phyloP scores from a whole-genome alignment of 2,329 filamentous ascomycete genomes.

The Capronia coronata region DNA sequence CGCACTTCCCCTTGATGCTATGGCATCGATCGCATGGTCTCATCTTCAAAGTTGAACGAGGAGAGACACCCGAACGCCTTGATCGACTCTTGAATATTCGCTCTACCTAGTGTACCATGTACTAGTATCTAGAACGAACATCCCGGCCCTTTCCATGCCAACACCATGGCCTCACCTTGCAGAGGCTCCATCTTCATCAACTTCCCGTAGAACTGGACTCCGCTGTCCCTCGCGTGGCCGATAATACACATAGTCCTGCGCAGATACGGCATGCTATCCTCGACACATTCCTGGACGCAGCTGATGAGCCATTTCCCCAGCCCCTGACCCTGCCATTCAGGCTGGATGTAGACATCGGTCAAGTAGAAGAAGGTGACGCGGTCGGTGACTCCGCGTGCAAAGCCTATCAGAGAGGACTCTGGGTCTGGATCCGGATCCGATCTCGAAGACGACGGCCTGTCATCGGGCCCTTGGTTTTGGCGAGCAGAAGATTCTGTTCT shows the following conservation, averaged over 20 bases:
- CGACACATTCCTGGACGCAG: slow-evolving; percentile 52
- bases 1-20: slow-evolving; percentile 5
- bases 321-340: slow-evolving; percentile 54
- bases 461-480: not conserved
- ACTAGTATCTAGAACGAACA: not conserved
- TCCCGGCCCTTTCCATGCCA: slow-evolving; percentile 13
- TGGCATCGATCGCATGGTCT: slow-evolving; percentile 14
- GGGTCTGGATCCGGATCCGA: too few relatives aligned
- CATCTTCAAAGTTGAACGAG: too few relatives aligned
- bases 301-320: slow-evolving; percentile 60
- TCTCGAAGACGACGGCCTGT: too few relatives aligned
- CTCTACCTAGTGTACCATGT: too few relatives aligned
- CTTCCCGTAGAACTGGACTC: slow-evolving; percentile 27
- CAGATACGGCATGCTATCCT: slow-evolving; percentile 51
- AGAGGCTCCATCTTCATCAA: slow-evolving; percentile 25
- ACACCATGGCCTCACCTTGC: slow-evolving; percentile 4
- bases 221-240: slow-evolving; percentile 19
- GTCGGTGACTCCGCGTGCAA: slow-evolving; percentile 63
- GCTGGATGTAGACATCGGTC: slow-evolving; percentile 61
- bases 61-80: too few relatives aligned
- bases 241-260: slow-evolving; percentile 54
- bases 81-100: too few relatives aligned
- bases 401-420: slow-evolving; percentile 43
- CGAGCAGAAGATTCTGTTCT: too few relatives aligned
- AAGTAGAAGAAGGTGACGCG: slow-evolving; percentile 62